Percentiles rank a stretch among this genome's conserved stretches.
Evolutionary conservation across 257 asterid genomes (phyloP).

Genomic region (Plectranthus barbatus): DNA sequence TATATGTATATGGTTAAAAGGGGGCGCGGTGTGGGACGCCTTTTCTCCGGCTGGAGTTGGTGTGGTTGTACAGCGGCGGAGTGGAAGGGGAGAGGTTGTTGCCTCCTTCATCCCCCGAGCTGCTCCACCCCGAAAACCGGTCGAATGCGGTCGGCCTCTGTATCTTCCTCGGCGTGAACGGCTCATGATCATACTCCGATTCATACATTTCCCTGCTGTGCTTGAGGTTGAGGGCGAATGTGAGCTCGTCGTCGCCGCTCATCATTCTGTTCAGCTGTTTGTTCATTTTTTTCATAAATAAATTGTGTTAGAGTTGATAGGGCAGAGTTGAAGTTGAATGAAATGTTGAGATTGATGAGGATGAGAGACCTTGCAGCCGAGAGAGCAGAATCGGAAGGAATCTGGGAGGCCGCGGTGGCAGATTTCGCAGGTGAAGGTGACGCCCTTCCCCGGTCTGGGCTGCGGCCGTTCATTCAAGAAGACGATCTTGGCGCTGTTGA

Average conservation of each 20-base stretch:
- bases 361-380: conserved; percentile 46
- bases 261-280: conserved; percentile 47
- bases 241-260: conserved; percentile 39
- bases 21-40: conserved; percentile 76
- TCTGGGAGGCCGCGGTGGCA: conserved; percentile 53
- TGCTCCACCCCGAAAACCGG: not conserved
- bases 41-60: conserved; percentile 57
- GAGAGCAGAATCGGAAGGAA: conserved; percentile 48
- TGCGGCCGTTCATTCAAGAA: conserved; percentile 49
- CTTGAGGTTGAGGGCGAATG: conserved; percentile 29
- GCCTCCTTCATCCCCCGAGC: conserved; percentile 27
- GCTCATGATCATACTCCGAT: conserved; percentile 22
- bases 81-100: conserved; percentile 40
- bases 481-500: conserved; percentile 46
- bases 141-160: not conserved
- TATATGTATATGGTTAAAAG: conserved; percentile 10
- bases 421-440: conserved; percentile 44
- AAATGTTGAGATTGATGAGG: not conserved
- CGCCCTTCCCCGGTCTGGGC: conserved; percentile 48
- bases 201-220: conserved; percentile 25
- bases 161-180: conserved; percentile 35
- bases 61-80: conserved; percentile 46
- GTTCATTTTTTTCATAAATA: no score
- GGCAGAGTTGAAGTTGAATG: no score
- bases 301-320: no score